phyloP scores from a whole-genome alignment of 768 basidiomycete species.

The Panus rudis region DNA sequence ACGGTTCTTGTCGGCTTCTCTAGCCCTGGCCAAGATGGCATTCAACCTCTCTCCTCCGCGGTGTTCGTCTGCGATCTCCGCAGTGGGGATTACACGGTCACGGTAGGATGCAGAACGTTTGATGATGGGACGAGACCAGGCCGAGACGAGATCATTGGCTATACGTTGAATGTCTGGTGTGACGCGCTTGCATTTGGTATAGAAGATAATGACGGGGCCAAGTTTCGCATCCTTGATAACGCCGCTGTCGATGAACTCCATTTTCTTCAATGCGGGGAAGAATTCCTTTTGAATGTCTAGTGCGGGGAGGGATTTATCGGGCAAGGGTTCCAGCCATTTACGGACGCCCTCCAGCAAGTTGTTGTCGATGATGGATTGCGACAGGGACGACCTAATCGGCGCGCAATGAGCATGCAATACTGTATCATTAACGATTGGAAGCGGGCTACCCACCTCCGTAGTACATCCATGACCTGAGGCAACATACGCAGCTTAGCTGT shows the following conservation, averaged over 20 bases:
- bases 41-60: conserved; percentile 50
- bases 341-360: conserved; percentile 87
- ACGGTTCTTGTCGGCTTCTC: conserved; percentile 59
- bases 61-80: conserved; percentile 35
- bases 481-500: conserved; percentile 77
- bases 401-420: not conserved
- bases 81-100: conserved; percentile 61
- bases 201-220: conserved; percentile 88
- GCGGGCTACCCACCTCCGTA: conserved; percentile 72
- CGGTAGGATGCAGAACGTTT: conserved; percentile 81
- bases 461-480: conserved; percentile 84
- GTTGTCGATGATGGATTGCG: conserved; percentile 92
- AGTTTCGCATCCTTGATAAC: conserved; percentile 89
- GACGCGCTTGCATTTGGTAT: conserved; percentile 91
- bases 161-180: conserved; percentile 73
- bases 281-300: conserved; percentile 94
- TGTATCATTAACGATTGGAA: not conserved
- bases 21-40: conserved; percentile 61
- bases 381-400: conserved; percentile 60
- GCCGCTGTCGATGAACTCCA: conserved; percentile 86
- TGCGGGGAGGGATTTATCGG: conserved; percentile 87
- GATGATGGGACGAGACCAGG: conserved; percentile 89
- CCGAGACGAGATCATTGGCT: conserved; percentile 76
- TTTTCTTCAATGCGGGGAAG: conserved; percentile 75
- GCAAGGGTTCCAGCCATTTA: conserved; percentile 91